Evolutionary conservation across 305 asterid genomes (phyloP).

Genomic region (Rubia occidens): DNA sequence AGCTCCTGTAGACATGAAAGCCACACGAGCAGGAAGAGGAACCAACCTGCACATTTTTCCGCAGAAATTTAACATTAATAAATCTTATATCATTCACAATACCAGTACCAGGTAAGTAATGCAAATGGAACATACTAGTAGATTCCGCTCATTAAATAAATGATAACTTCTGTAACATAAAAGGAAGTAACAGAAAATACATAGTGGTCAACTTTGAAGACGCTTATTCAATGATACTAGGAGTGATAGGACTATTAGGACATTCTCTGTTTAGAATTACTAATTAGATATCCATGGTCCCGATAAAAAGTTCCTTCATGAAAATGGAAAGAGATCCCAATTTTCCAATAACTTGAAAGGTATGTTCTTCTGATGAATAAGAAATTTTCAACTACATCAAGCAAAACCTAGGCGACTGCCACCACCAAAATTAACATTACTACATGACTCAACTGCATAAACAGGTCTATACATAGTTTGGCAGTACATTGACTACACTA

Average conservation of each 20-base stretch:
- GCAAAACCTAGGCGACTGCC: background rate
- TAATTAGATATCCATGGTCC: background rate
- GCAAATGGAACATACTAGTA: background rate
- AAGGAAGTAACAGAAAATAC: background rate
- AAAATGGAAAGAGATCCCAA: background rate
- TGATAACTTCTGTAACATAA: background rate
- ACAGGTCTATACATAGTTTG: background rate
- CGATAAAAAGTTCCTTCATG: background rate
- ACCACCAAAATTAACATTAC: background rate
- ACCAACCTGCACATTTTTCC: constrained; percentile 41
- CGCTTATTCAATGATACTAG: background rate
- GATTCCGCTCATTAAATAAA: background rate
- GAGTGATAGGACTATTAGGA: background rate
- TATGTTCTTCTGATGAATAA: background rate
- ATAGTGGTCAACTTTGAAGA: background rate
- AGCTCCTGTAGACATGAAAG: constrained; percentile 87
- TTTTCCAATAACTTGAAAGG: background rate
- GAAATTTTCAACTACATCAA: background rate
- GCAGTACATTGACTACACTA: background rate
- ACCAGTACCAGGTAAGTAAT: background rate
- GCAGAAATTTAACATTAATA: constrained; percentile 12
- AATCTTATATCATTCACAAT: background rate
- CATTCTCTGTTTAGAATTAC: background rate
- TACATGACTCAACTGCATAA: background rate
- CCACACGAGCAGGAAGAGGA: constrained; percentile 92